A percentile compares a stretch with the other conserved stretches of the same genome.
These are phyloP conservation scores for Colletotrichum spinosum DNA, from an alignment of 2,329 filamentous ascomycete genomes.

Conservation along the genomic window DNA sequence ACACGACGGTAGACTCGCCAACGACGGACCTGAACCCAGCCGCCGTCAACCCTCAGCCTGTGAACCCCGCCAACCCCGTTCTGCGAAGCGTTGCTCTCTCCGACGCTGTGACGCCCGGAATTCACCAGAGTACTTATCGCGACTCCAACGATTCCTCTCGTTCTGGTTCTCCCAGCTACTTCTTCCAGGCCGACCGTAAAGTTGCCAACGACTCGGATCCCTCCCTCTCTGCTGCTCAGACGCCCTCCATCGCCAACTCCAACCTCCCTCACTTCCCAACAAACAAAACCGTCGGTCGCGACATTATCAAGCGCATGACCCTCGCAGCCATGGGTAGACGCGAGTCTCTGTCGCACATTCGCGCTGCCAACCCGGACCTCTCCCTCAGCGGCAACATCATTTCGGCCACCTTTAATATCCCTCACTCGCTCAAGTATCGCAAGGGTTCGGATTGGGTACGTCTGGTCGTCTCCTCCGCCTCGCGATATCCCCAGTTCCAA, in stretches of 20 bases:
- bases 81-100: constrained; percentile 35
- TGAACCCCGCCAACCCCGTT: constrained; percentile 36
- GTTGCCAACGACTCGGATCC: constrained; percentile 13
- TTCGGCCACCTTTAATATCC: constrained; percentile 73
- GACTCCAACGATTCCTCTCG: constrained; percentile 31
- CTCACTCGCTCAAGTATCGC: constrained; percentile 68
- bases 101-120: constrained; percentile 46
- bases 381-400: constrained; percentile 74
- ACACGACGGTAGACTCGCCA: neutral
- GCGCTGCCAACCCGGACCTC: constrained; percentile 67
- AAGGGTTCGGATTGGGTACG: constrained; percentile 72
- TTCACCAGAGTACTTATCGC: constrained; percentile 42
- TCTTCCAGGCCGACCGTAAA: constrained; percentile 39
- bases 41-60: constrained; percentile 22
- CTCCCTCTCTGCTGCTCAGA: constrained; percentile 4
- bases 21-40: constrained; percentile 1
- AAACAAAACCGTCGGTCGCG: constrained; percentile 43
- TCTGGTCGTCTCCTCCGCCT: neutral
- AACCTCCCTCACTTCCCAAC: constrained; percentile 28
- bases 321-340: constrained; percentile 55
- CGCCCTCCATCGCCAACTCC: constrained; percentile 34
- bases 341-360: constrained; percentile 67
- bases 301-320: constrained; percentile 58
- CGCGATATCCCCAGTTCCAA: neutral
- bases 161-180: constrained; percentile 40